A percentile compares a stretch with the other conserved stretches of the same genome.
phyloP scores from a whole-genome alignment of 305 asterid species.

The Solanum aculeatissimum region DNA sequence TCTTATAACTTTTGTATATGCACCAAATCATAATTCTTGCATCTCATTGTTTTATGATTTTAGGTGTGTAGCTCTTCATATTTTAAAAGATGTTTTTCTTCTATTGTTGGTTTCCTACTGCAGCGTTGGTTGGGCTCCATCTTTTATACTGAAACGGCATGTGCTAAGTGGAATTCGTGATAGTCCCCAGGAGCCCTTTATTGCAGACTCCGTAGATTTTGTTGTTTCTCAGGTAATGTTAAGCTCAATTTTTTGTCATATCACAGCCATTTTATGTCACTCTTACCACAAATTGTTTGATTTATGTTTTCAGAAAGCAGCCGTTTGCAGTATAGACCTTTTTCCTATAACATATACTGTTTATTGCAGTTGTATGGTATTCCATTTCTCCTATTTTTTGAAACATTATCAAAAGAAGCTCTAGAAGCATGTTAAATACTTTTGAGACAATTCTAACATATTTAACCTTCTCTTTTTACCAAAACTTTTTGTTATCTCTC shows the following conservation, averaged over 20 bases:
- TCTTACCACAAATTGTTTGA: background rate
- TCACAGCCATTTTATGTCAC: background rate
- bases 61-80: background rate
- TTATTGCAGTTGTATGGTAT: background rate
- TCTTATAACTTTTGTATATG: background rate
- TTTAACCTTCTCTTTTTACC: background rate
- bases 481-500: background rate
- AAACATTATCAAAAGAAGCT: background rate
- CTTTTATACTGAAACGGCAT: constrained; percentile 81
- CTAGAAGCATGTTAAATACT: background rate
- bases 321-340: background rate
- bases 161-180: constrained; percentile 82
- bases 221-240: constrained; percentile 86
- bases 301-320: background rate
- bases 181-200: constrained; percentile 95
- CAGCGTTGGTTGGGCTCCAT: constrained; percentile 94
- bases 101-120: constrained; percentile 18
- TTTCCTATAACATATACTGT: background rate
- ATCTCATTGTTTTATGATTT: background rate
- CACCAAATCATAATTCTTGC: background rate
- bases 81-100: constrained; percentile 3
- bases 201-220: constrained; percentile 95
- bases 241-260: background rate
- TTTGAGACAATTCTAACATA: background rate
- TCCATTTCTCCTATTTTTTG: background rate